Conservation (phyloP, 768 basidiomycete species). For the Trametes maxima region DNA sequence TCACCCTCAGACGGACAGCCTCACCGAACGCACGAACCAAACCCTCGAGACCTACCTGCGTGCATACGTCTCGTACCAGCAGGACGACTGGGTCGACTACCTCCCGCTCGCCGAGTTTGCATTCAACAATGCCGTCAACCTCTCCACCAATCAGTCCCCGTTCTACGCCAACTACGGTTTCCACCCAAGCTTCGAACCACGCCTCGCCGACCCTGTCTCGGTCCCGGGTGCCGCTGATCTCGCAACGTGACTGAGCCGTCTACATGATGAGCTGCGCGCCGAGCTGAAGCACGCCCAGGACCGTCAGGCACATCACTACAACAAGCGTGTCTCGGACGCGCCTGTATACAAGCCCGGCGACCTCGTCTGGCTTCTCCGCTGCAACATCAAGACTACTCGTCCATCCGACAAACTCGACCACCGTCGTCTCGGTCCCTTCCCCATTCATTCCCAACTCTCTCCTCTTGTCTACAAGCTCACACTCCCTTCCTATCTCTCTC, state of each 20-base stretch:
- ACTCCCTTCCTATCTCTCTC: slow-evolving; percentile 35
- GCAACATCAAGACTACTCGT: slow-evolving; percentile 43
- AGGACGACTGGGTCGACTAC: too few relatives aligned
- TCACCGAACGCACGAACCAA: too few relatives aligned
- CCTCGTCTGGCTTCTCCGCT: slow-evolving; percentile 40
- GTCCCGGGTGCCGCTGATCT: slow-evolving; percentile 37
- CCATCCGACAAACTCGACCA: slow-evolving; percentile 41
- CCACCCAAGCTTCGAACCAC: too few relatives aligned
- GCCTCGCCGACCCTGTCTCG: too few relatives aligned
- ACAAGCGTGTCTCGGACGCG: slow-evolving; percentile 29
- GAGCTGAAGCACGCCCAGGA: slow-evolving; percentile 37
- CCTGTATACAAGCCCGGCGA: slow-evolving; percentile 37
- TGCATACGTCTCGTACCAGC: too few relatives aligned
- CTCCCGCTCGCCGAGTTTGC: slow-evolving; percentile 44
- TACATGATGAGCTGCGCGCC: slow-evolving; percentile 39
- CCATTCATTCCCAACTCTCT: slow-evolving; percentile 13
- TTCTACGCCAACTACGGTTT: too few relatives aligned
- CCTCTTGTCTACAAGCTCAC: slow-evolving; percentile 30
- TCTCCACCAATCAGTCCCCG: slow-evolving; percentile 32
- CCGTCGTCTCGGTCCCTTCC: background rate
- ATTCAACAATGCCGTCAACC: slow-evolving; percentile 40
- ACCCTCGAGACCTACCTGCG: too few relatives aligned
- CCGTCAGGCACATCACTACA: slow-evolving; percentile 31
- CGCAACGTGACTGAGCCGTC: slow-evolving; percentile 30
- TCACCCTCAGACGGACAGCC: too few relatives aligned